A percentile compares a stretch with the other conserved stretches of the same genome.
Conservation (phyloP, 2,329 filamentous ascomycete genomes). For the Colletotrichum sp. region DNA sequence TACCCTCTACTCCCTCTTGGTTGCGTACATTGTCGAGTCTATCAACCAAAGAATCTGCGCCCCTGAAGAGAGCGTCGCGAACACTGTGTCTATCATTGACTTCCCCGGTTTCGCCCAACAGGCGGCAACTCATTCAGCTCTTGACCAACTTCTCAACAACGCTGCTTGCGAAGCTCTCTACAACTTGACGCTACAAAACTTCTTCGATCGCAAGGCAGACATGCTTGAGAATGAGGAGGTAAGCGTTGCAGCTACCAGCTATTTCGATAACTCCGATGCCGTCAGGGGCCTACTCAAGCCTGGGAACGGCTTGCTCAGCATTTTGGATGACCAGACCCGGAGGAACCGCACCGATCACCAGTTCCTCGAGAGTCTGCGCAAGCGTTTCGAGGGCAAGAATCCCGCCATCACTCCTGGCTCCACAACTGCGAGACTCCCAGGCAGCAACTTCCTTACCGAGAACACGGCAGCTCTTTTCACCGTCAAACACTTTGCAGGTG, state of each 20-base stretch:
- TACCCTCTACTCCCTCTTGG: constrained; percentile 90
- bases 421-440: constrained; percentile 77
- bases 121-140: constrained; percentile 78
- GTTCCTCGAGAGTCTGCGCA: constrained; percentile 86
- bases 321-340: constrained; percentile 93
- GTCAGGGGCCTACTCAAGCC: constrained; percentile 90
- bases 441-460: constrained; percentile 88
- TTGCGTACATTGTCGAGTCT: constrained; percentile 91
- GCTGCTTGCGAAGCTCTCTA: constrained; percentile 91
- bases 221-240: constrained; percentile 95
- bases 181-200: constrained; percentile 91
- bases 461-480: constrained; percentile 84
- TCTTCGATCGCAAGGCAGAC: constrained; percentile 94
- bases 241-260: constrained; percentile 86
- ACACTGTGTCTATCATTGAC: constrained; percentile 94
- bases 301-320: constrained; percentile 90
- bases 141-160: constrained; percentile 95
- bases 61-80: constrained; percentile 84
- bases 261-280: constrained; percentile 97
- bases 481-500: constrained; percentile 93
- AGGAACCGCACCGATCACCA: constrained; percentile 89
- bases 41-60: constrained; percentile 92
- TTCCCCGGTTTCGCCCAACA: constrained; percentile 95
- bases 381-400: constrained; percentile 94
- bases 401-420: constrained; percentile 83